Percentiles rank a stretch among this genome's conserved stretches.
Conservation (phyloP, 2,329 filamentous ascomycete genomes). For the Byssoonygena ceratinophila region DNA sequence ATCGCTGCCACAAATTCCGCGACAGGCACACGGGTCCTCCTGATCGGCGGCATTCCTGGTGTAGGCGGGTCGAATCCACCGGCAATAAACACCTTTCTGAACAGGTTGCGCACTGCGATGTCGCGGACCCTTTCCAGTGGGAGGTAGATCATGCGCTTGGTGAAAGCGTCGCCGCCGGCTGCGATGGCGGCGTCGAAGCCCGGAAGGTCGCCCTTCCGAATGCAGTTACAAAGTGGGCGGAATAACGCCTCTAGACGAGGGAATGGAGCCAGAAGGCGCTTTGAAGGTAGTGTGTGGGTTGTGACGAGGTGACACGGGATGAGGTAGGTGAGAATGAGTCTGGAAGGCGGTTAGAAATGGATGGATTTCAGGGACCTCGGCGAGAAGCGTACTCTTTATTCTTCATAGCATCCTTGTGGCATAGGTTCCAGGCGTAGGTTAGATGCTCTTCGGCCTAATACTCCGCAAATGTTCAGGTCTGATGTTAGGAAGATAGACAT, state of each 20-base stretch:
- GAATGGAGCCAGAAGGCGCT: slow-evolving; percentile 59
- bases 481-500: neutral
- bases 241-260: slow-evolving; percentile 70
- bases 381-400: slow-evolving; percentile 62
- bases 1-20: slow-evolving; percentile 78
- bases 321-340: slow-evolving; percentile 84
- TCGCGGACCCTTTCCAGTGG: slow-evolving; percentile 87
- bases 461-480: neutral
- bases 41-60: slow-evolving; percentile 51
- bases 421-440: slow-evolving; percentile 69
- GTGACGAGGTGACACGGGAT: slow-evolving; percentile 89
- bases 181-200: slow-evolving; percentile 75
- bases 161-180: slow-evolving; percentile 80
- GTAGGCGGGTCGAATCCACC: slow-evolving; percentile 73
- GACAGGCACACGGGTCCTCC: slow-evolving; percentile 66
- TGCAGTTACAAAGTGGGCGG: slow-evolving; percentile 63
- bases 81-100: slow-evolving; percentile 79
- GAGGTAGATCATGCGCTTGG: slow-evolving; percentile 85
- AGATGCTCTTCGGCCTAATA: slow-evolving; percentile 73
- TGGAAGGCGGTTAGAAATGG: slow-evolving; percentile 32
- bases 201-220: slow-evolving; percentile 69
- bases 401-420: slow-evolving; percentile 57
- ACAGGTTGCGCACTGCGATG: slow-evolving; percentile 79
- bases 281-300: slow-evolving; percentile 69
- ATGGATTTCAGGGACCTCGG: neutral